Conservation (phyloP, 805 yeast genomes). For the Nakazawaea pomicola region DNA sequence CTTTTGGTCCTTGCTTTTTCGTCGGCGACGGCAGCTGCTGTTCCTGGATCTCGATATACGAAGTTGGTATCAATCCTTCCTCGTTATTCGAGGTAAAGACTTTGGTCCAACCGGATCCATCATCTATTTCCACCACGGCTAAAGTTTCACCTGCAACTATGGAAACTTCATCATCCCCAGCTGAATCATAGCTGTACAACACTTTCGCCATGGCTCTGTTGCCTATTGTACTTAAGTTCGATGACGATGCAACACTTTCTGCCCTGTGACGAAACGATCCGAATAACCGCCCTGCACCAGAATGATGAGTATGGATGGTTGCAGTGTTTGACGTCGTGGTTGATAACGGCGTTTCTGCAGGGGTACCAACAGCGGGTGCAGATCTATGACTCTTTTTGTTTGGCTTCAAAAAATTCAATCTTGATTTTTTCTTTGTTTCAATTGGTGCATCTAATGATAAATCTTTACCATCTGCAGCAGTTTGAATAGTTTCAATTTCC, state of each 20-base stretch:
- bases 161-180: slow-evolving; percentile 72
- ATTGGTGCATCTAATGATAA: slow-evolving; percentile 51
- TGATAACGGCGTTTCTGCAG: slow-evolving; percentile 11
- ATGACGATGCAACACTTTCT: slow-evolving; percentile 21
- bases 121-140: slow-evolving; percentile 59
- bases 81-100: slow-evolving; percentile 41
- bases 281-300: slow-evolving; percentile 24
- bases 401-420: slow-evolving; percentile 34
- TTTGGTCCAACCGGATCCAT: slow-evolving; percentile 91
- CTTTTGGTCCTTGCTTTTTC: slow-evolving; percentile 65
- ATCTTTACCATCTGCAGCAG: slow-evolving; percentile 74
- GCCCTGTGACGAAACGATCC: slow-evolving; percentile 32
- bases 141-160: slow-evolving; percentile 58
- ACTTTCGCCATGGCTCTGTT: slow-evolving; percentile 40
- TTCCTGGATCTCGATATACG: slow-evolving; percentile 53
- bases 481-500: slow-evolving; percentile 84
- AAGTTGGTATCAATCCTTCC: slow-evolving; percentile 81
- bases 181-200: slow-evolving; percentile 57
- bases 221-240: slow-evolving; percentile 13
- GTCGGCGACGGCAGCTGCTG: slow-evolving; percentile 13
- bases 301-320: slow-evolving; percentile 13
- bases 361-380: too few relatives aligned
- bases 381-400: slow-evolving; percentile 11
- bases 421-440: slow-evolving; percentile 53
- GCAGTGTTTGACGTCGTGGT: slow-evolving; percentile 18